phyloP scores from a whole-genome alignment of 495 filamentous ascomycete genomes.

The Monascus purpureus region DNA sequence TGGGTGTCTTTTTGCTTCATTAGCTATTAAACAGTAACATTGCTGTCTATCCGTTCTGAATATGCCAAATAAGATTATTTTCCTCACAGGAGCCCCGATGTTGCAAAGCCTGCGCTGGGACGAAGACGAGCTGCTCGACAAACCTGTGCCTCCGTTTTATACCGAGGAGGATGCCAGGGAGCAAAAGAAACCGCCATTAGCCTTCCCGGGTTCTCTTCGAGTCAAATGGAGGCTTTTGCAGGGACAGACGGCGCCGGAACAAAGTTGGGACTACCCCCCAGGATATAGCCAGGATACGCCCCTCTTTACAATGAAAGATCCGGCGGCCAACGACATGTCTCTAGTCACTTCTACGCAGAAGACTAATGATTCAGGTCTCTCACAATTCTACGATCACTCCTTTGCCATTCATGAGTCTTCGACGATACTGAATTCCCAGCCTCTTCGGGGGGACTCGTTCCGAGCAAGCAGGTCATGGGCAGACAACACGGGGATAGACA shows the following conservation, averaged over 20 bases:
- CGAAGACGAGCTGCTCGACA: constrained; percentile 31
- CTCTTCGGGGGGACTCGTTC: constrained; percentile 9
- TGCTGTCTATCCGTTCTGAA: no score
- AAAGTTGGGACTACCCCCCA: no score
- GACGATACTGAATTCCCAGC: constrained; percentile 12
- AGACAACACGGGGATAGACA: constrained; percentile 14
- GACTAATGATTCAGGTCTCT: constrained; percentile 17
- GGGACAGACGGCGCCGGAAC: constrained; percentile 3
- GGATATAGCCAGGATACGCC: constrained; percentile 17
- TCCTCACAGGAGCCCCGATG: constrained; percentile 52
- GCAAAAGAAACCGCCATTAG: not conserved
- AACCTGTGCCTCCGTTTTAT: constrained; percentile 34
- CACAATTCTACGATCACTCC: constrained; percentile 63
- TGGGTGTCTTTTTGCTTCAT: no score
- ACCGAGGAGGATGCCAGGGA: constrained; percentile 3
- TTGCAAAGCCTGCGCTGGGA: constrained; percentile 40
- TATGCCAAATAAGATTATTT: constrained; percentile 37
- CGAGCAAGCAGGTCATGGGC: constrained; percentile 13
- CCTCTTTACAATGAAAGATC: constrained; percentile 37
- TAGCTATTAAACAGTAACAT: no score
- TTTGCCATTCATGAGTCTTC: constrained; percentile 45
- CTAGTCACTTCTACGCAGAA: constrained; percentile 15
- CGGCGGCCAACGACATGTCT: constrained; percentile 12
- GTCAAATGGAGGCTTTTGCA: constrained; percentile 31
- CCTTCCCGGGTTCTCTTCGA: constrained; percentile 4